Base-by-base conservation (phyloP, 1,139 yeast genomes). In the Candida labiduridarum region DNA sequence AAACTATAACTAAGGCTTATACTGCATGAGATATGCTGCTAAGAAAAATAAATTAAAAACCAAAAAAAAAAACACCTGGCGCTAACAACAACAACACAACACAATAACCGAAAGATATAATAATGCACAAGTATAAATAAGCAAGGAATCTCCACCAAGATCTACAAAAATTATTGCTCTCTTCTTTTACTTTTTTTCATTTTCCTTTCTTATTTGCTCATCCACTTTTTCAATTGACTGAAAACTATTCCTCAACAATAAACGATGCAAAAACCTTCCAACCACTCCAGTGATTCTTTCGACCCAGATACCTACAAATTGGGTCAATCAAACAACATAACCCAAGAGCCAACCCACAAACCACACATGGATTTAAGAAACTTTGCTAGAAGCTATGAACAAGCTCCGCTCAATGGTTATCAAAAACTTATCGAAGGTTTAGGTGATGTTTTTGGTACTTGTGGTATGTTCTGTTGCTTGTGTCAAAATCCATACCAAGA, bases 401-500 rank as follows among this genome's bases (percentile, higher is more conserved):
- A 67, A 1, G 79, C 80, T 1, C 61, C 64, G 15, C 62, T 65
- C 22, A 72, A 70, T 47, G 53, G 66, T 16, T 76, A 76, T 60
- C 80, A 75, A 54, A 59, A 49, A 1, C 60, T 83, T 49, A 70
- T 84, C 49, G 67, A 74, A 49, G 49, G 62, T 0, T 54, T 78
- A 49, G 91, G 91, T 30, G 53, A 52, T 9, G 50, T 71, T 43
- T 73, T 80, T 59, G 91, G 91, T 40, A 61, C 66, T 8, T 66
- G 80, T 48, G 91, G 91, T 53, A 69, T 83, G 41, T 87, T 86
- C 51, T 80, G 86, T 59, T 84, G 80, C 60, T 62, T 78, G 50
- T 83, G 88, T 62, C 66, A 78, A 30, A 84, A 84, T 60, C 90
- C 90, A 9, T 85, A 82, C 69, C 72, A 77, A 60, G 72, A 76